Conservation (phyloP, 495 filamentous ascomycete species). For the Lasiosphaeria miniovina region DNA sequence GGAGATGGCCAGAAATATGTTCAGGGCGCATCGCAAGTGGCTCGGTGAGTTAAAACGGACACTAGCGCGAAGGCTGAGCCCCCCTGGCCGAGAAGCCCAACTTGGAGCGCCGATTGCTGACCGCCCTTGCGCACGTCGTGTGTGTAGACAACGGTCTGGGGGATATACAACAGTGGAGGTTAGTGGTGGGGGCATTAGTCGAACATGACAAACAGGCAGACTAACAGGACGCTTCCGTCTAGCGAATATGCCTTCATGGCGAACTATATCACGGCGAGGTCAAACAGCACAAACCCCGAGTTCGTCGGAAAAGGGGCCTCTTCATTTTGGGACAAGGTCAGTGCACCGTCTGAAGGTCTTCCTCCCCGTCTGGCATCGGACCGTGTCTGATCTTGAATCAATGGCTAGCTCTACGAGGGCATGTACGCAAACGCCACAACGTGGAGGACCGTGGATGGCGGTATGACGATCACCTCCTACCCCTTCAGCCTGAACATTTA, state of each 20-base stretch:
- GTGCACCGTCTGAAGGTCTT: neutral
- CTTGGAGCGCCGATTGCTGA: neutral
- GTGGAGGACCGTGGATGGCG: slow-evolving; percentile 64
- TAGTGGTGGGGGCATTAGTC: neutral
- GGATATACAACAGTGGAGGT: slow-evolving; percentile 41
- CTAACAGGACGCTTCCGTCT: neutral
- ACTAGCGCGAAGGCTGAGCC: neutral
- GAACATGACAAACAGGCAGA: neutral
- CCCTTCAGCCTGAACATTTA: too few relatives aligned
- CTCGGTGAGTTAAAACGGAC: slow-evolving; percentile 26
- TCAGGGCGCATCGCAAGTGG: slow-evolving; percentile 57
- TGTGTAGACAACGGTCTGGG: slow-evolving; percentile 28
- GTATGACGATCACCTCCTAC: slow-evolving; percentile 1
- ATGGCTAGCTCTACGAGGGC: slow-evolving; percentile 41
- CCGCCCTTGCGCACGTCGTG: neutral
- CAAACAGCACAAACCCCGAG: slow-evolving; percentile 52
- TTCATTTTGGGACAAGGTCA: slow-evolving; percentile 36
- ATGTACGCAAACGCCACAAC: slow-evolving; percentile 58
- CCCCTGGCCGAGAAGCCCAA: slow-evolving; percentile 9
- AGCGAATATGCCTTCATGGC: slow-evolving; percentile 62
- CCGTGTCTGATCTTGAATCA: neutral
- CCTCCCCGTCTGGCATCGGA: neutral
- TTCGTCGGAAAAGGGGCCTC: slow-evolving; percentile 24
- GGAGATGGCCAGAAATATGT: slow-evolving; percentile 57
- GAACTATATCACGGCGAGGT: slow-evolving; percentile 51